Percentiles rank a stretch among this genome's conserved stretches.
phyloP scores from a whole-genome alignment of 2,329 filamentous ascomycete genomes.

The Simplicillium aogashimaense region DNA sequence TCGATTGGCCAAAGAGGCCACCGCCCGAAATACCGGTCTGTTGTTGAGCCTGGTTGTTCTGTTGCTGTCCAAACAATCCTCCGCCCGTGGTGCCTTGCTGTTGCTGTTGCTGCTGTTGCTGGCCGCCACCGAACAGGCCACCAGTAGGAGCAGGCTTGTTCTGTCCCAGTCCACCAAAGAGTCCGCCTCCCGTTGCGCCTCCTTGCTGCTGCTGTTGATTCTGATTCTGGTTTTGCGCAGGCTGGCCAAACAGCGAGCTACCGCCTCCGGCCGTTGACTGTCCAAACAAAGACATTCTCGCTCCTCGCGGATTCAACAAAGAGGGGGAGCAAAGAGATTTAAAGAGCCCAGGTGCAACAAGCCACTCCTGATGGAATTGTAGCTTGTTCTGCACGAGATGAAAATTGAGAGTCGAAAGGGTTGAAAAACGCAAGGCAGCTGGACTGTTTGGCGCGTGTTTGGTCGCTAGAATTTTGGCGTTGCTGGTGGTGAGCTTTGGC shows the following conservation, averaged over 20 bases:
- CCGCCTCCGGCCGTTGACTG: constrained; percentile 7
- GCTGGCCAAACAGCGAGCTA: constrained; percentile 13
- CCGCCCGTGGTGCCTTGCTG: constrained; percentile 7
- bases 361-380: not conserved
- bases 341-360: too few species aligned
- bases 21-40: constrained; percentile 14
- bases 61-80: constrained; percentile 9
- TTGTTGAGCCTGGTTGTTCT: constrained; percentile 3
- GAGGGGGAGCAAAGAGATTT: too few species aligned
- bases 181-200: constrained; percentile 6
- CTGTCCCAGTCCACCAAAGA: constrained; percentile 8
- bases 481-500: constrained; percentile 6
- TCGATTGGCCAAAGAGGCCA: constrained; percentile 20
- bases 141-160: constrained; percentile 3
- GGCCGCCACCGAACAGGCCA: constrained; percentile 10
- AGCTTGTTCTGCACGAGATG: constrained; percentile 4
- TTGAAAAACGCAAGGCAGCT: not conserved
- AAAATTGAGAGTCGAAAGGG: too few species aligned
- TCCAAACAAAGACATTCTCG: constrained; percentile 8
- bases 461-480: constrained; percentile 7
- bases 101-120: constrained; percentile 10
- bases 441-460: constrained; percentile 2
- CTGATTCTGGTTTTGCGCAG: constrained; percentile 7
- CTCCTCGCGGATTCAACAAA: too few species aligned
- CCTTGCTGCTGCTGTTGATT: constrained; percentile 8